These are phyloP conservation scores for Lathyrus tuberosus DNA, from an alignment of 306 rosid genomes.

Conservation along the genomic window DNA sequence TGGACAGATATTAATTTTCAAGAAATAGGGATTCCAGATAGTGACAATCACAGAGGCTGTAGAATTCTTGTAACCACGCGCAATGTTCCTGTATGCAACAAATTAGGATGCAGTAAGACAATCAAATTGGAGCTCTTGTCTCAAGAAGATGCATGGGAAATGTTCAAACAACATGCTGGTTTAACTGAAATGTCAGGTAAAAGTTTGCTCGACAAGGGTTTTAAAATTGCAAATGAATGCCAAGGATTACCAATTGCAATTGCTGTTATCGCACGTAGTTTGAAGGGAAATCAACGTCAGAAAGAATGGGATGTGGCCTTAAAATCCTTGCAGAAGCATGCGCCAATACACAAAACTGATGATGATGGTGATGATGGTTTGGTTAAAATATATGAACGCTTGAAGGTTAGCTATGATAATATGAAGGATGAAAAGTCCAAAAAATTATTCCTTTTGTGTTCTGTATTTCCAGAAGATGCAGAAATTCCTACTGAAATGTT, in stretches of 20 bases:
- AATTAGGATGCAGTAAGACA: not conserved
- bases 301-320: not conserved
- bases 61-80: constrained; percentile 28
- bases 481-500: not conserved
- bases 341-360: not conserved
- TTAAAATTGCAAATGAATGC: constrained; percentile 20
- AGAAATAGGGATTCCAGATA: constrained; percentile 19
- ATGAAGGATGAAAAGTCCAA: not conserved
- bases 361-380: not conserved
- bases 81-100: fast-evolving
- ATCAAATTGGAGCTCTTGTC: constrained; percentile 2
- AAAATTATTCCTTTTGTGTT: constrained; percentile 25
- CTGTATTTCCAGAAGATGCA: constrained; percentile 36
- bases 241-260: constrained; percentile 34
- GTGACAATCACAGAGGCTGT: not conserved
- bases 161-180: constrained; percentile 6
- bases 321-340: not conserved
- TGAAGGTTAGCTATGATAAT: constrained; percentile 14
- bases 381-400: not conserved
- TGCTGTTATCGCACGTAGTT: not conserved
- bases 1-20: not conserved
- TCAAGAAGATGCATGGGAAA: not conserved
- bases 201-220: not conserved
- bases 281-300: not conserved
- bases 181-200: not conserved